Base-by-base conservation (phyloP, 1,284 basidiomycete species). In the Sphagnurus paluster region DNA sequence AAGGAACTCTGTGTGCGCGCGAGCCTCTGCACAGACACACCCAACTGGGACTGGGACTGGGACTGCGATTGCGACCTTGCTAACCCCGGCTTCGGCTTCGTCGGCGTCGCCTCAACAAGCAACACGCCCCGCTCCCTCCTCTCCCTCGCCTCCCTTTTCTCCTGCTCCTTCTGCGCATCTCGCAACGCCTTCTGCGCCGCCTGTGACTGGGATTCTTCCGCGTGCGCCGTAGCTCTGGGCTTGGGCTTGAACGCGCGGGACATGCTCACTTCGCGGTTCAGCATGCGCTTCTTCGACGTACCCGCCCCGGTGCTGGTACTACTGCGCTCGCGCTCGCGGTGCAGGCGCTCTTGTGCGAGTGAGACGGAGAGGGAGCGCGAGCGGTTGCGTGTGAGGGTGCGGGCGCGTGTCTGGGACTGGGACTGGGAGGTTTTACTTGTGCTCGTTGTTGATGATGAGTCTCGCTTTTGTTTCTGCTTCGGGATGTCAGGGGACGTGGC, bases 241-340 rank as follows among this genome's bases (percentile, higher is more conserved):
- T 64, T 71, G 0, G 68, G 66, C 57, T 80, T 84, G 67, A 88
- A 86, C 17, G 67, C 76, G 19, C 81, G 75, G 10, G 79, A 80
- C 86, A 88, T 88, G 63, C 82, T 87, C 53, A 88, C 72, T 61
- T 88, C 85, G 25, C 82, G 72, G 46, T 74, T 77, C 14, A 87
- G 62, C 3, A 74, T 63, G 6, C 75, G 71, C 52, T 76, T 78
- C 56, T 75, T 66, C 33, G 62, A 52, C 0, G 61, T 55, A 17
- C 46, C 53, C n/a, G n/a, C n/a, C n/a, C n/a, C n/a, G n/a, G n/a
- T n/a, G 1, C 42, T 39, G 7, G 69, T 61, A 49, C 66, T 62
- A 55, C 69, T 66, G 40, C 66, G 71, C 19, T 75, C 70, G 24
- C 75, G 70, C 53, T 72, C 69, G n/a, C n/a, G n/a, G n/a, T n/a